A percentile compares a stretch with the other conserved stretches of the same genome.
Evolutionary conservation across 352 stramenopile genomes (phyloP).

Genomic region (Phytopythium boreale): DNA sequence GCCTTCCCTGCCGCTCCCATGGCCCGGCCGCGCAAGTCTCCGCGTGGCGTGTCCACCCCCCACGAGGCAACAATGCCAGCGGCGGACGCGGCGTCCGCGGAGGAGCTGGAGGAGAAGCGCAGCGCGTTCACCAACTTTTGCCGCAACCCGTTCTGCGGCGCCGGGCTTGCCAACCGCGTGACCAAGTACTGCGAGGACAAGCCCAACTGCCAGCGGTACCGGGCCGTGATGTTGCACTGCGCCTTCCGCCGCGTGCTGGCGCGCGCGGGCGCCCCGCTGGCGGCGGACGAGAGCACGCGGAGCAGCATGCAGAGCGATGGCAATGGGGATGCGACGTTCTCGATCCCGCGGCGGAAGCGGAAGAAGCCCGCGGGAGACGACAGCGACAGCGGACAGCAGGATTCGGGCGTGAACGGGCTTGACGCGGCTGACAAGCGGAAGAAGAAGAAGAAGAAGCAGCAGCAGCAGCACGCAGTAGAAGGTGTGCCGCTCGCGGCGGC

Average conservation of each 20-base stretch:
- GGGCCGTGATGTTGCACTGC: slow-evolving; percentile 50
- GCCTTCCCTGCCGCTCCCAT: not conserved
- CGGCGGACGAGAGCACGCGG: not conserved
- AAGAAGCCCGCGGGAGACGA: not conserved
- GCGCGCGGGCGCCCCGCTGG: slow-evolving; percentile 18
- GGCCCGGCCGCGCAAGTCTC: slow-evolving; percentile 2
- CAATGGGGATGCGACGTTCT: slow-evolving; percentile 13
- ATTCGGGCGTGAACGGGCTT: not conserved
- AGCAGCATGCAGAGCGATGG: not conserved
- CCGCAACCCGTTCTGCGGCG: slow-evolving; percentile 55
- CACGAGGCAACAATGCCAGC: not conserved
- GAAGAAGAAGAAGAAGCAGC: slow-evolving; percentile 18
- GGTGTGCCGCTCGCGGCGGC: too few species aligned
- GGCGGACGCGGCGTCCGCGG: not conserved
- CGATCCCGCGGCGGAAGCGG: slow-evolving; percentile 29
- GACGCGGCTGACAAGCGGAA: slow-evolving; percentile 4
- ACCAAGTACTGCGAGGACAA: slow-evolving; percentile 45
- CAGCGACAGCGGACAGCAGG: slow-evolving; percentile 3
- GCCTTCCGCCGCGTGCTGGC: slow-evolving; percentile 13
- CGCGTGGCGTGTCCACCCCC: not conserved
- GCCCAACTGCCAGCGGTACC: slow-evolving; percentile 50
- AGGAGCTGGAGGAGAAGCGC: not conserved
- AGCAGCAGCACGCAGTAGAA: too few species aligned
- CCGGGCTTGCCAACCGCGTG: slow-evolving; percentile 33
- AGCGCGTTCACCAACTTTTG: slow-evolving; percentile 16